Base-by-base conservation (phyloP, 306 rosid genomes). In the Spatholobus suberectus region DNA sequence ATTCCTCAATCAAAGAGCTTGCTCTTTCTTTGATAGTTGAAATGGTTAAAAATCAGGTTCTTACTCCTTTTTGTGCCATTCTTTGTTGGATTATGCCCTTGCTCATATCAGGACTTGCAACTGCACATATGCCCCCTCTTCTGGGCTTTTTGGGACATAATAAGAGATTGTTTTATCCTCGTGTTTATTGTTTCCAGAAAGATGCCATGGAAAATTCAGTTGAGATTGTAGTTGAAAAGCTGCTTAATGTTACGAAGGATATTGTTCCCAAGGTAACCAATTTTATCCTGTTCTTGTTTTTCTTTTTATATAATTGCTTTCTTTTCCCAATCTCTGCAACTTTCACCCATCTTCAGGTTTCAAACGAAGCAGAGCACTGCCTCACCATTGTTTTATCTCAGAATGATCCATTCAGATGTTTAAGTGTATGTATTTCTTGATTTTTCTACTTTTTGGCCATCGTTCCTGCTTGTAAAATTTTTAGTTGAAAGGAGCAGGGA, bases 1-100 rank as follows among this genome's bases (percentile, higher is more conserved):
- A 94, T 84, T 86, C 95, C 85, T 82, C 92, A 72, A 84, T 89
- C 62, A 94, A 95, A 78, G 99, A 96, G 86, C 93, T 91, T 75
- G 92, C 93, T 44, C 97, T 96, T 75, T 85, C 89, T 34, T 77
- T 96, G 89, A 86, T 94, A 70, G 86, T 65, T 79, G 98, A 94
- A 90, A 94, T 96, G 97, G 91, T 96, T 77, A 94, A 90, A 85
- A 88, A 91, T 87, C 99, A 96, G 99, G 99, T 94, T 70, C 77
- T 40, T 81, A 6, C 80, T 78, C 54, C 20, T 29, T 63, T 74
- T 81, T 80, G 37, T 38, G 61, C 80, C 63, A 38, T 43, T 69
- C 41, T 70, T 75, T 72, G 74, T 68, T 76, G 49, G 79, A 44
- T 79, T 29, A 20, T 63, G 15, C 38, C 58, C 73, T 51, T 41